Base-by-base conservation (phyloP, 306 rosid species). In the Acacia confusa region DNA sequence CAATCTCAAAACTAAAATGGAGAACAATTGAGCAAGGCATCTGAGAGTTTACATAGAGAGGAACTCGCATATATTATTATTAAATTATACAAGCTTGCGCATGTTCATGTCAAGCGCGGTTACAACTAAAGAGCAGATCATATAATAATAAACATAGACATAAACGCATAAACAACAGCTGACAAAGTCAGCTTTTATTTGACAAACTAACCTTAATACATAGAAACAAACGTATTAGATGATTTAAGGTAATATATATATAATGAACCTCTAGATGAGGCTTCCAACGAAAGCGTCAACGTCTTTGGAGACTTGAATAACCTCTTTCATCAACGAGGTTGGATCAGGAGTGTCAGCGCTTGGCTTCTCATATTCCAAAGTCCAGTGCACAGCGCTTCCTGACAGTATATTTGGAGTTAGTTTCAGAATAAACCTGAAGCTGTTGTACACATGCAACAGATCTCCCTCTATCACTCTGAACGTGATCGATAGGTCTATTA, bases 391-490 rank as follows among this genome's bases (percentile, higher is more conserved):
- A 2, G 22, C 32, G 52, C 74, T 70, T 41, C 74, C 74, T 11
- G 27, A 3, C 5, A 41, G 20, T 0, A 70, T 2, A 4, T 70
- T 2, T 11, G 74, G 55, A n/a, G 17, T 40, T 19, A 70, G 11
- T 40, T 43, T 70, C 7, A 40, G 15, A 20, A 22, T 70, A 47
- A 13, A 1, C 4, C 1, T 40, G 74, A 70, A 70, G 74, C 53
- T 70, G 0, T 70, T 43, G 74, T 70, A 70, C 7, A n/a, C n/a
- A 6, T 40, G 55, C 50, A 70, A 4, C 19, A 70, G 53, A 41
- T 70, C 74, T 40, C 74, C 74, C n/a, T 70, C 74, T 3, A 24
- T 22, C 52, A 41, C 74, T 70, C 43, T 70, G 53, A 70, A 70
- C 11, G 55, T 43, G 53, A 43, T 43, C 2, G 74, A 70, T 17